A percentile compares a stretch with the other conserved stretches of the same genome.
Conservation (phyloP, 176 grass and related monocot genomes). For the Oropetium thomaeum region DNA sequence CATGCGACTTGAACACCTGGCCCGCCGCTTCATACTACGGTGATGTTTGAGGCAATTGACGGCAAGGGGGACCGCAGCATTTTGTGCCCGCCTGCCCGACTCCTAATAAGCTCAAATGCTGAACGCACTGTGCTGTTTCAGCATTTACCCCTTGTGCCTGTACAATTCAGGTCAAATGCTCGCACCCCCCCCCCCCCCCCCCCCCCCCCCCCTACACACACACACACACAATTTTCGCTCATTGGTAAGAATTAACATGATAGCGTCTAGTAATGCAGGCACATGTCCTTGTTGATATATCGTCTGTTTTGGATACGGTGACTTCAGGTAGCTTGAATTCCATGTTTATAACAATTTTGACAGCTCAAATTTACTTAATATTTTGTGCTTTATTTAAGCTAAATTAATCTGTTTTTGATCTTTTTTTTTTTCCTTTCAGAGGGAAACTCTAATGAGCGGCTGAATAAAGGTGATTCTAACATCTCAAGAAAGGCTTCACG, state of each 20-base stretch:
- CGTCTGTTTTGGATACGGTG: slow-evolving; percentile 8
- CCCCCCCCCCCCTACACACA: too few relatives aligned
- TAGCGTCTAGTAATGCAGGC: too few relatives aligned
- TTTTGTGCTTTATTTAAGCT: not conserved
- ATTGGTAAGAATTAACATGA: too few relatives aligned
- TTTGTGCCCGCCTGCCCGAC: not conserved
- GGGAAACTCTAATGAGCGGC: slow-evolving; percentile 24
- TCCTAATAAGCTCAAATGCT: not conserved
- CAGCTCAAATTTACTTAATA: not conserved
- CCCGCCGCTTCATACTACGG: not conserved
- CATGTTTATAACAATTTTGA: slow-evolving; percentile 5
- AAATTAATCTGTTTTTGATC: not conserved
- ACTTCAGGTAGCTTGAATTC: not conserved
- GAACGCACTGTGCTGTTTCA: not conserved
- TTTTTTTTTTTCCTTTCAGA: slow-evolving; percentile 3
- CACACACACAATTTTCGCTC: too few relatives aligned
- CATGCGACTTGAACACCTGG: not conserved
- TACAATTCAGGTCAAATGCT: not conserved
- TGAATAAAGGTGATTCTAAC: slow-evolving; percentile 31
- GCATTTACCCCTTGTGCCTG: not conserved
- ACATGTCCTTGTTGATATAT: too few relatives aligned
- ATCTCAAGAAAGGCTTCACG: slow-evolving; percentile 67
- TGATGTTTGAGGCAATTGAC: not conserved
- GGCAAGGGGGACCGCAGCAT: too few relatives aligned
- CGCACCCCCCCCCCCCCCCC: too few relatives aligned